phyloP scores from a whole-genome alignment of 2,329 filamentous ascomycete genomes.

The Parastagonospora nodorum region DNA sequence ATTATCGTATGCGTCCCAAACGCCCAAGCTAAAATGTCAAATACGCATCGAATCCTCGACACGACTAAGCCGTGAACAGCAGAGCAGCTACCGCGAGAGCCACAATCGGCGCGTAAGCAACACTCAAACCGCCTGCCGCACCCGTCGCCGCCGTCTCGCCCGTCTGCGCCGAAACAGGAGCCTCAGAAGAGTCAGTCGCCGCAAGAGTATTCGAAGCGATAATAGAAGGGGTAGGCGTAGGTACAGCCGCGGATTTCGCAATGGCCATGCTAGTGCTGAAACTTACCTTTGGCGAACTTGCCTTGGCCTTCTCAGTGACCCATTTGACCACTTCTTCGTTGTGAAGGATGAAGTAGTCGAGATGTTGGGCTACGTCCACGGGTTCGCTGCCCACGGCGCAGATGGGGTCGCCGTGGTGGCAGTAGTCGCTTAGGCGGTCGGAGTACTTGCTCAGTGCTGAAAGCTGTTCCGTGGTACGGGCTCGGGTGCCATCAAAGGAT shows the following conservation, averaged over 20 bases:
- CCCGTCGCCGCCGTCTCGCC: neutral
- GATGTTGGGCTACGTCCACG: slow-evolving; percentile 60
- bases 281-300: slow-evolving; percentile 12
- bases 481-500: slow-evolving; percentile 25
- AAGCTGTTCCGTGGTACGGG: slow-evolving; percentile 25
- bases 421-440: slow-evolving; percentile 64
- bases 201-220: neutral
- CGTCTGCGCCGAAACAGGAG: slow-evolving; percentile 7
- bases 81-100: neutral
- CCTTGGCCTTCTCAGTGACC: slow-evolving; percentile 22
- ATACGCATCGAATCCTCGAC: neutral
- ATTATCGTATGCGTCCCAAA: neutral
- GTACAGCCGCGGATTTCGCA: slow-evolving; percentile 6
- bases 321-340: slow-evolving; percentile 28
- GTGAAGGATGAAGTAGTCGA: slow-evolving; percentile 58
- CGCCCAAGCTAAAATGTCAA: neutral
- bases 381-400: slow-evolving; percentile 62
- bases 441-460: slow-evolving; percentile 20
- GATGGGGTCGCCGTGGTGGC: slow-evolving; percentile 65
- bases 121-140: neutral
- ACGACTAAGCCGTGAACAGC: neutral
- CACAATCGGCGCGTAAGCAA: neutral
- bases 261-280: slow-evolving; percentile 7
- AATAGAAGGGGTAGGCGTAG: slow-evolving; percentile 1
- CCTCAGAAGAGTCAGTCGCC: slow-evolving; percentile 12